Conservation (phyloP, 2,329 filamentous ascomycete species). For the Metarhizium anisopliae region DNA sequence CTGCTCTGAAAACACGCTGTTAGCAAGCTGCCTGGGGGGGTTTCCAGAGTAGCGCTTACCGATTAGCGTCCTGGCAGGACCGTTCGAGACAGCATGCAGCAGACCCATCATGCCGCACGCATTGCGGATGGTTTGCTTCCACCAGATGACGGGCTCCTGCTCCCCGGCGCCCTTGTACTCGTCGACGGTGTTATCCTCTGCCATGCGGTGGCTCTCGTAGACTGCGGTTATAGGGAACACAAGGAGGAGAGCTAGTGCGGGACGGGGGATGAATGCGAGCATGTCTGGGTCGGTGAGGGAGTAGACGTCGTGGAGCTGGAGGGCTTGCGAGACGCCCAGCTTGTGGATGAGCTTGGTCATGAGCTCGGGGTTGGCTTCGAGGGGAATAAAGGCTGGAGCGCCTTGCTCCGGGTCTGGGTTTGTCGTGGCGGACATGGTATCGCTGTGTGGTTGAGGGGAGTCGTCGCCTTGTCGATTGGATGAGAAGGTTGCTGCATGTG, state of each 20-base stretch:
- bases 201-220: constrained; percentile 68
- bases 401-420: constrained; percentile 30
- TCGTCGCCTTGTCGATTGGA: background rate
- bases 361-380: constrained; percentile 74
- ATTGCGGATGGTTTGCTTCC: constrained; percentile 88
- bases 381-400: constrained; percentile 45
- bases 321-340: constrained; percentile 69
- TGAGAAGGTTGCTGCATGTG: background rate
- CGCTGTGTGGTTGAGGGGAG: background rate
- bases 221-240: constrained; percentile 77
- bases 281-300: constrained; percentile 79
- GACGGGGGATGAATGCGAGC: constrained; percentile 78
- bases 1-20: constrained; percentile 23
- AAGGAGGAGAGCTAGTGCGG: constrained; percentile 78
- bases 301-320: constrained; percentile 86
- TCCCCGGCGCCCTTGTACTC: constrained; percentile 62
- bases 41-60: constrained; percentile 19
- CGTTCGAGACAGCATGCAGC: constrained; percentile 75
- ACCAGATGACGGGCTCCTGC: constrained; percentile 78
- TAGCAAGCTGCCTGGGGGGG: background rate
- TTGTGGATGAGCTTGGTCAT: constrained; percentile 76
- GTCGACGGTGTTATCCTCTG: constrained; percentile 57
- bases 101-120: constrained; percentile 88
- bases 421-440: constrained; percentile 23
- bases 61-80: constrained; percentile 56